These are phyloP conservation scores for Phytopythium mirpurense DNA, from an alignment of 352 stramenopile genomes.

Conservation along the genomic window DNA sequence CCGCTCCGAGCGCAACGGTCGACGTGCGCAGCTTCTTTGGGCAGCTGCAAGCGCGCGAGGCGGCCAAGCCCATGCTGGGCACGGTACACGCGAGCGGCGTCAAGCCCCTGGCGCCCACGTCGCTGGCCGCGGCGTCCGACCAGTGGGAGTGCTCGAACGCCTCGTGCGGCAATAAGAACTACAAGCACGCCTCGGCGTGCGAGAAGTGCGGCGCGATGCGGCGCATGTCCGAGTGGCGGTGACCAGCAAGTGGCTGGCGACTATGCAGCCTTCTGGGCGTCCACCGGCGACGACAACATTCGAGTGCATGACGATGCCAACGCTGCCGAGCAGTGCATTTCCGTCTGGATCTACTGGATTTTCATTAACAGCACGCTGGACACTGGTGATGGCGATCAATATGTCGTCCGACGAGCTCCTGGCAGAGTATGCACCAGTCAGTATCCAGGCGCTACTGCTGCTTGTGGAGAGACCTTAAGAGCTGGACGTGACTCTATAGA, in stretches of 20 bases:
- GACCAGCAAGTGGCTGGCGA: neutral
- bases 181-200: conserved; percentile 49
- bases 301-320: no score
- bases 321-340: no score
- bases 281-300: no score
- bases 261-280: no score
- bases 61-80: conserved; percentile 45
- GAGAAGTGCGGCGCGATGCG: conserved; percentile 79
- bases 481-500: no score
- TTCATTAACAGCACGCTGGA: no score
- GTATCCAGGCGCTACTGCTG: no score
- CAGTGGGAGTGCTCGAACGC: conserved; percentile 70
- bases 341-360: no score
- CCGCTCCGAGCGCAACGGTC: neutral
- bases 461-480: no score
- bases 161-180: conserved; percentile 64
- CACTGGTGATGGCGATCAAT: no score
- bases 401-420: no score
- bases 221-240: conserved; percentile 71
- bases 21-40: conserved; percentile 61
- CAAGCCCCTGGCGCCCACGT: conserved; percentile 13
- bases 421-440: no score
- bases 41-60: conserved; percentile 54
- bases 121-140: conserved; percentile 25
- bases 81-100: conserved; percentile 54